phyloP scores from a whole-genome alignment of 148 eudicot genomes.

The Dysphania ambrosioides region DNA sequence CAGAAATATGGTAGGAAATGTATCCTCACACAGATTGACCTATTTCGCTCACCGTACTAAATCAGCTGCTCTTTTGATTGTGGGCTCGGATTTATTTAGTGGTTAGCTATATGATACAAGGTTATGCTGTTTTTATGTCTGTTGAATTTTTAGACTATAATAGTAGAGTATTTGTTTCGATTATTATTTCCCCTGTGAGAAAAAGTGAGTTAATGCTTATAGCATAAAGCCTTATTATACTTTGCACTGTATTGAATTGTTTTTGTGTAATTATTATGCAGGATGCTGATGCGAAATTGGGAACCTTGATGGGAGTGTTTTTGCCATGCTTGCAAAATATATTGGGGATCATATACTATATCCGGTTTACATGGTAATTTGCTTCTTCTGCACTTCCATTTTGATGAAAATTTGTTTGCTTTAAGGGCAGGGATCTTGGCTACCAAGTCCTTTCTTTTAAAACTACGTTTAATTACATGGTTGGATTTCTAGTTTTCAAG shows the following conservation, averaged over 20 bases:
- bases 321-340: conserved; percentile 96
- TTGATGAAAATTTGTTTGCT: not conserved
- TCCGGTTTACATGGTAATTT: conserved; percentile 88
- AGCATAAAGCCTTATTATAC: not conserved
- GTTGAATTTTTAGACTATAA: not conserved
- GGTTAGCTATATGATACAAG: not conserved
- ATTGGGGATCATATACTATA: conserved; percentile 92
- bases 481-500: not conserved
- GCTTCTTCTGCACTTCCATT: not conserved
- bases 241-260: conserved; percentile 4
- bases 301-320: conserved; percentile 97
- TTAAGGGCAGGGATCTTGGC: not conserved
- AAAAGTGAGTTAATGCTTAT: not conserved
- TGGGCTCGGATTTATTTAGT: not conserved
- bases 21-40: not conserved
- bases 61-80: not conserved
- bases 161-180: not conserved
- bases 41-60: not conserved
- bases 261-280: conserved; percentile 35
- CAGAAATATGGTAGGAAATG: not conserved
- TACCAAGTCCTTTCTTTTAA: not conserved
- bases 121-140: not conserved
- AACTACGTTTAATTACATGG: not conserved
- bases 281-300: conserved; percentile 57
- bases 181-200: not conserved